phyloP scores from a whole-genome alignment of 1,284 basidiomycete genomes.

The Cryptococcus floricola region DNA sequence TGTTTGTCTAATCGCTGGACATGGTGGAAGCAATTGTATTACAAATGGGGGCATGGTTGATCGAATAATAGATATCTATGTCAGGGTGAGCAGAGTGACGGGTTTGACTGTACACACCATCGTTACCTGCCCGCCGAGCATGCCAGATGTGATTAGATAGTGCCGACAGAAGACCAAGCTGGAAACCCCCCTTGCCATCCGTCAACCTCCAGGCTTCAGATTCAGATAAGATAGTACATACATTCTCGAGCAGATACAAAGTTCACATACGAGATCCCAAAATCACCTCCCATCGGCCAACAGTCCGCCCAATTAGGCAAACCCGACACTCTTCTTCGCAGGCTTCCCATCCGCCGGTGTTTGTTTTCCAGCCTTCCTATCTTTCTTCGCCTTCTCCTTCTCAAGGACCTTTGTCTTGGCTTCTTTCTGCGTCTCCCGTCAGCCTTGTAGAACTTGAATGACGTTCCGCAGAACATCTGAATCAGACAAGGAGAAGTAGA shows the following conservation, averaged over 20 bases:
- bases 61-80: too few relatives aligned
- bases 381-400: conserved; percentile 21
- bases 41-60: too few relatives aligned
- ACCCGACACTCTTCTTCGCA: conserved; percentile 10
- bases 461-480: not conserved
- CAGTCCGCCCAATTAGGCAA: not conserved
- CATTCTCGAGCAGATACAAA: not conserved
- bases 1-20: too few relatives aligned
- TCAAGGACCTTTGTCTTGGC: conserved; percentile 17
- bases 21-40: too few relatives aligned
- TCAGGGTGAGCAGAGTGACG: too few relatives aligned
- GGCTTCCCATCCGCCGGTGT: conserved; percentile 1
- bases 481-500: conserved; percentile 13
- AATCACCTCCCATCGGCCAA: not conserved
- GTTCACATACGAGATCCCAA: not conserved
- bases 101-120: too few relatives aligned
- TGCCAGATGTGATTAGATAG: too few relatives aligned
- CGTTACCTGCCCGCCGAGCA: too few relatives aligned
- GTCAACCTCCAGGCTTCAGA: too few relatives aligned
- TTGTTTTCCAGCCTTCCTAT: not conserved
- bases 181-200: too few relatives aligned
- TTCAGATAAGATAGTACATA: too few relatives aligned
- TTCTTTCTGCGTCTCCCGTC: conserved; percentile 7
- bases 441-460: not conserved
- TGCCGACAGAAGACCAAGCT: too few relatives aligned